Percentiles rank a stretch among this genome's conserved stretches.
These are phyloP conservation scores for Sporobolomyces pararoseus DNA, from an alignment of 768 basidiomycete species.

Conservation along the genomic window DNA sequence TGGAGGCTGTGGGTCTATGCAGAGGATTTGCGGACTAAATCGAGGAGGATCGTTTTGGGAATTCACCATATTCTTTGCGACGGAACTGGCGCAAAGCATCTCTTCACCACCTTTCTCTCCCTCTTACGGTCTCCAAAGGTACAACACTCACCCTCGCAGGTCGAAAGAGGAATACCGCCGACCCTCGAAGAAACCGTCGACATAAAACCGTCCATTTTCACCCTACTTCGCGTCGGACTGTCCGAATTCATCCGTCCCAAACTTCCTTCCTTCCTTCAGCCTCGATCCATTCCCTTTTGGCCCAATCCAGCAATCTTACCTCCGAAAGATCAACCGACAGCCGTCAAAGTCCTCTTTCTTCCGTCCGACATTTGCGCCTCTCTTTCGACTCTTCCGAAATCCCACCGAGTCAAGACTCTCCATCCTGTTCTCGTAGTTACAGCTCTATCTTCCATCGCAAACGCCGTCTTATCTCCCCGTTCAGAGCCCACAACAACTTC, in stretches of 20 bases:
- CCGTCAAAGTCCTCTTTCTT: constrained; percentile 1
- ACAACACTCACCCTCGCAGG: too few species aligned
- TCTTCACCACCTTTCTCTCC: constrained; percentile 18
- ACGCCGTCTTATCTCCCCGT: too few species aligned
- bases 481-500: constrained; percentile 46
- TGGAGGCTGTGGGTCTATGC: constrained; percentile 14
- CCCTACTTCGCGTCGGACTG: background rate
- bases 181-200: constrained; percentile 10
- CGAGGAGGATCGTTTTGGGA: background rate
- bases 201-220: background rate
- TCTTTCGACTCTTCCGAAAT: background rate
- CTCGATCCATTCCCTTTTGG: constrained; percentile 60
- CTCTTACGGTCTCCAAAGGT: background rate
- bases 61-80: constrained; percentile 25
- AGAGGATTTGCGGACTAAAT: background rate
- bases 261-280: constrained; percentile 30
- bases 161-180: too few species aligned
- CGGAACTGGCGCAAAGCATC: constrained; percentile 13
- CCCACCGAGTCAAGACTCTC: constrained; percentile 14
- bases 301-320: constrained; percentile 68
- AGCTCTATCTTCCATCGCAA: too few species aligned
- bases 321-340: constrained; percentile 56
- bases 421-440: constrained; percentile 49
- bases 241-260: constrained; percentile 2
- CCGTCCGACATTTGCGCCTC: background rate